Conservation (phyloP, 768 basidiomycete species). For the Boletus eberwhitei region DNA sequence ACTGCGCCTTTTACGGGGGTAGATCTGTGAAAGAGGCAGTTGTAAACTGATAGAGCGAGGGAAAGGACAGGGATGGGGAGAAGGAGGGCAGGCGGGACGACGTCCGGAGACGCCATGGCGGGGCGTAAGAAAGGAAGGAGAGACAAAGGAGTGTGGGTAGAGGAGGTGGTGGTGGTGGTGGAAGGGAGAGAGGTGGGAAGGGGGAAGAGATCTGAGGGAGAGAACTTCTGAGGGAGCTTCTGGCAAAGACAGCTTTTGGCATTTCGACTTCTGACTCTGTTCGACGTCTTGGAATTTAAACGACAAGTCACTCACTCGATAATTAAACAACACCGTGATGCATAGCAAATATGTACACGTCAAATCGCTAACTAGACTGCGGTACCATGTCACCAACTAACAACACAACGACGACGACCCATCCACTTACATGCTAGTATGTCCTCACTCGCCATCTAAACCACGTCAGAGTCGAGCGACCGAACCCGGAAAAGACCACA, state of each 20-base stretch:
- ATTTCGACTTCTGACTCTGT: constrained; percentile 17
- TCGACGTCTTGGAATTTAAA: constrained; percentile 7
- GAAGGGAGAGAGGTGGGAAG: not conserved
- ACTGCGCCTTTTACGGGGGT: constrained; percentile 2
- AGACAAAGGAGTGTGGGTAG: constrained; percentile 14
- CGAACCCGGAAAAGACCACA: not conserved
- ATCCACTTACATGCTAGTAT: constrained; percentile 6
- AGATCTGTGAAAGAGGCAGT: constrained; percentile 7
- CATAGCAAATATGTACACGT: not conserved
- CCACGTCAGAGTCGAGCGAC: not conserved
- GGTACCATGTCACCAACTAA: constrained; percentile 7
- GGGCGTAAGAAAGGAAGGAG: constrained; percentile 14
- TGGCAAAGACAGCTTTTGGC: constrained; percentile 10
- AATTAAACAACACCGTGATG: not conserved
- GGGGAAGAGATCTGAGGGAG: not conserved
- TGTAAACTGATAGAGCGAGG: constrained; percentile 8
- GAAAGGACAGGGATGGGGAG: constrained; percentile 24
- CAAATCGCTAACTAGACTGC: not conserved
- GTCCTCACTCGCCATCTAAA: no score
- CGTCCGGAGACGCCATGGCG: constrained; percentile 24
- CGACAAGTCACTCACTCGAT: constrained; percentile 9
- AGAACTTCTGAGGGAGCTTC: not conserved
- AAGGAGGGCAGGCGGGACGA: constrained; percentile 27
- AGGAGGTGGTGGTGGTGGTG: not conserved
- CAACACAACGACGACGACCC: not conserved